Percentiles rank a stretch among this genome's conserved stretches.
These are phyloP conservation scores for Beauveria bassiana DNA, from an alignment of 2,329 filamentous ascomycete genomes.

Conservation along the genomic window DNA sequence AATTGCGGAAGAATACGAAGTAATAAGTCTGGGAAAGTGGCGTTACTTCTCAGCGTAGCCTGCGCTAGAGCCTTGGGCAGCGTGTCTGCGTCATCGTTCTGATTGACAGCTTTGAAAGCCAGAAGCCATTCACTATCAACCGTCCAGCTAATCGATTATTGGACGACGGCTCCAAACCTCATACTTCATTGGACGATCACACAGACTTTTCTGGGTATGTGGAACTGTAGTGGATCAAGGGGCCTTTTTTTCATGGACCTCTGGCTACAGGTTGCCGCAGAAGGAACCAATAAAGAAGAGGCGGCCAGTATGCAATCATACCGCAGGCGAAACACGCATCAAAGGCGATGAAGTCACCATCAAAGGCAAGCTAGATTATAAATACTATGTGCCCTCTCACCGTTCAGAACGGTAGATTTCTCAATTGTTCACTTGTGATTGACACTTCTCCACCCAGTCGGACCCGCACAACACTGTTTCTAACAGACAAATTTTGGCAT, in stretches of 20 bases:
- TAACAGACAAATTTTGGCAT: neutral
- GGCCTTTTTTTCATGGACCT: neutral
- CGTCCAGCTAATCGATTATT: too few species aligned
- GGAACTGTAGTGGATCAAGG: neutral
- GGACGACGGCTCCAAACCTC: too few species aligned
- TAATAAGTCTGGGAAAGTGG: neutral
- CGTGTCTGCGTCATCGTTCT: neutral
- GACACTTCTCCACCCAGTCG: slow-evolving; percentile 1
- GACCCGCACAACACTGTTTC: neutral
- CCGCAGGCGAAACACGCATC: neutral
- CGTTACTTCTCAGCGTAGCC: neutral
- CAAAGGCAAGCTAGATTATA: slow-evolving; percentile 23
- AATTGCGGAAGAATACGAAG: too few species aligned
- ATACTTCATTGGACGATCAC: neutral
- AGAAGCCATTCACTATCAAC: neutral
- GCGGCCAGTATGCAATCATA: neutral
- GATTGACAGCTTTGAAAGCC: neutral
- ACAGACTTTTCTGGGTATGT: neutral
- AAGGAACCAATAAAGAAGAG: neutral
- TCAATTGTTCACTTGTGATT: neutral
- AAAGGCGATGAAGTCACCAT: slow-evolving; percentile 11
- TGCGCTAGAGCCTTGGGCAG: too few species aligned
- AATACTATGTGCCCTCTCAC: slow-evolving; percentile 26
- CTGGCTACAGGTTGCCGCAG: neutral
- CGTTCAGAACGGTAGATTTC: slow-evolving; percentile 32